Conservation (phyloP, 2,329 filamentous ascomycete species). For the Aspergillus aculeatinus region DNA sequence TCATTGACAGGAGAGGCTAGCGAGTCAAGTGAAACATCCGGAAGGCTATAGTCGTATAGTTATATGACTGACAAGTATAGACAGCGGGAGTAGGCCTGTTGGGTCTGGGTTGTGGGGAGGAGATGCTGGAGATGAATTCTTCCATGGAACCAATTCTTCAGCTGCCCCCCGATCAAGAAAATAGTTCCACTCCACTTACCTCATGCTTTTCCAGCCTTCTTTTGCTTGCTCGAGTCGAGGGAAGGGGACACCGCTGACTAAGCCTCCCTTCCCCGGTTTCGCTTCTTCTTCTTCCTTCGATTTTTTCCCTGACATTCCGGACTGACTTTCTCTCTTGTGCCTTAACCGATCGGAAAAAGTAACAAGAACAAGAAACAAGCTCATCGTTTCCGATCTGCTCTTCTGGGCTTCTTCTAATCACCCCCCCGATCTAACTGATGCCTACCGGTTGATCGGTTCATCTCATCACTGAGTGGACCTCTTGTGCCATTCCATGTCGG, state of each 20-base stretch:
- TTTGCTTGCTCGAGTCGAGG: background rate
- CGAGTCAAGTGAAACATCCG: background rate
- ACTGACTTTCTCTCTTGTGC: background rate
- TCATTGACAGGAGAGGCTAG: background rate
- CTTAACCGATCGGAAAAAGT: background rate
- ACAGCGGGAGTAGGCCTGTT: background rate
- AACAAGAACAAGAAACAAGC: background rate
- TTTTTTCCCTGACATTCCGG: background rate
- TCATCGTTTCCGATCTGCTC: background rate
- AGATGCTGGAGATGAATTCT: background rate
- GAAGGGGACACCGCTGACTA: background rate
- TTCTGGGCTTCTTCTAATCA: background rate
- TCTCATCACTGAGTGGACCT: conserved; percentile 9
- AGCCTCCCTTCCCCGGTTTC: background rate
- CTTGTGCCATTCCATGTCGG: conserved; percentile 29
- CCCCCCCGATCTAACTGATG: conserved; percentile 9
- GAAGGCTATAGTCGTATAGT: background rate
- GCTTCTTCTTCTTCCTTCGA: background rate
- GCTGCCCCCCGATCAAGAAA: background rate
- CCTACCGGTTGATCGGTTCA: conserved; percentile 9
- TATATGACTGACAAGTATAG: background rate
- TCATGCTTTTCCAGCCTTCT: background rate
- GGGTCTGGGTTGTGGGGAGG: background rate
- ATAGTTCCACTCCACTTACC: background rate
- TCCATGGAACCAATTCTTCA: background rate